Base-by-base conservation (phyloP, 2,329 filamentous ascomycete species). In the Pseudogymnoascus sp. region DNA sequence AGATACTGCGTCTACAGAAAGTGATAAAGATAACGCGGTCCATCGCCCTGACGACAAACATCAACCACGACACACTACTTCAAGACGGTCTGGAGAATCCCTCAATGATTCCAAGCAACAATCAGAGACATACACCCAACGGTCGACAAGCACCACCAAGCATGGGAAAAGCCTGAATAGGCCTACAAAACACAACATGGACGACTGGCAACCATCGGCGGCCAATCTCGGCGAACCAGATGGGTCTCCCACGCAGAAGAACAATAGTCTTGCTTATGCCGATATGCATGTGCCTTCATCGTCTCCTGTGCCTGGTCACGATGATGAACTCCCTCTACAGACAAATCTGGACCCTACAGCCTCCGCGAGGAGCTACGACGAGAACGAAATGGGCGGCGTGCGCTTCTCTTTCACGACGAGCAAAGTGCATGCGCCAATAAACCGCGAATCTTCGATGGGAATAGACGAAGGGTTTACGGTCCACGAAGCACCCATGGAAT, bases 191-290 rank as follows among this genome's bases (percentile, higher is more conserved):
- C 48, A 55, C 29, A 33, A 1, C 29, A 55, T 55, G 48, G 48
- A 55, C 9, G 48, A 55, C 48, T 55, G 48, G 48, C 48, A 55
- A 21, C 48, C 48, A 55, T 55, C 48, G 2, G 48, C 18, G 9
- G 48, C 48, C 29, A 55, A 21, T 55, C 29, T 33, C 3, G 29
- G 29, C 29, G 48, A 35, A 21, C 48, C 48, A 18, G 48, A 55
- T 13, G 48, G 48, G n/a, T 55, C 48, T 35, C 48, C 48, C 29
- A 55, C 48, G 33, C 48, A 55, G 48, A 55, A 55, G 29, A 55
- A 55, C 8, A 55, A 55, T 21, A 55, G 48, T 12, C 48, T 55
- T 55, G 48, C 48, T 7, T 55, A 55, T 35, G 48, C 29, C 48
- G 48, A 55, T 35, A 55, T 33, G 9, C 27, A 21, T 4, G 21